Evolutionary conservation across 371 early-diverging fungal species (phyloP).

Genomic region (Syncephalis fuscata): DNA sequence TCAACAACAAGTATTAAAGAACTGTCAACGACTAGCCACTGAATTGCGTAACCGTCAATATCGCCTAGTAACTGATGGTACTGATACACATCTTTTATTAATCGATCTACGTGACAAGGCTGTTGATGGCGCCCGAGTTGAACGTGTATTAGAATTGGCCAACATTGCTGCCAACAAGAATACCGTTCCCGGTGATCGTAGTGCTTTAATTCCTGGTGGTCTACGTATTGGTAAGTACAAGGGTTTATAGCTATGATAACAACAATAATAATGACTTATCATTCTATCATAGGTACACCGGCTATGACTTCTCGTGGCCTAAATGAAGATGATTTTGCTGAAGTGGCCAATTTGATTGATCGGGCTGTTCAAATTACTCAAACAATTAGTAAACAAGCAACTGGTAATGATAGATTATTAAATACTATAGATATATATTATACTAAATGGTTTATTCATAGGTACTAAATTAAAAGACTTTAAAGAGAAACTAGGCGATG

Average conservation of each 20-base stretch:
- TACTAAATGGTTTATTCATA: background rate
- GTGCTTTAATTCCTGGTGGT: constrained; percentile 91
- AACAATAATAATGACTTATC: too few species aligned
- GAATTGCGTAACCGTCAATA: constrained; percentile 55
- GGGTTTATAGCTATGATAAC: constrained; percentile 6
- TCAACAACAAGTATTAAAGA: constrained; percentile 73
- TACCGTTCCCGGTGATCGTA: constrained; percentile 94
- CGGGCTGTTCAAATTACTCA: constrained; percentile 54
- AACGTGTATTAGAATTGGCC: constrained; percentile 81
- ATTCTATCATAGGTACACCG: constrained; percentile 33
- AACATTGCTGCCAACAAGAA: constrained; percentile 98
- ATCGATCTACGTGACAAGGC: constrained; percentile 67
- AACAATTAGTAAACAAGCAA: constrained; percentile 24
- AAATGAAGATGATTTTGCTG: constrained; percentile 67
- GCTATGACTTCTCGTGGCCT: constrained; percentile 97
- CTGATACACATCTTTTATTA: constrained; percentile 88
- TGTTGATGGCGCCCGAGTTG: constrained; percentile 88
- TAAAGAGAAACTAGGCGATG: constrained; percentile 40
- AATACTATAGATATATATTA: too few species aligned
- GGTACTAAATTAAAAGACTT: constrained; percentile 58
- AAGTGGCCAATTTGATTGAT: constrained; percentile 74
- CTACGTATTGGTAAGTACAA: constrained; percentile 45
- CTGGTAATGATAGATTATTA: too few species aligned
- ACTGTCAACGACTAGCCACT: constrained; percentile 77
- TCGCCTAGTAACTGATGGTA: constrained; percentile 84